Evolutionary conservation across 2,329 filamentous ascomycete species (phyloP), one percentile per base, ranked within the genome.

Genomic region (Colletotrichum tanaceti): DNA sequence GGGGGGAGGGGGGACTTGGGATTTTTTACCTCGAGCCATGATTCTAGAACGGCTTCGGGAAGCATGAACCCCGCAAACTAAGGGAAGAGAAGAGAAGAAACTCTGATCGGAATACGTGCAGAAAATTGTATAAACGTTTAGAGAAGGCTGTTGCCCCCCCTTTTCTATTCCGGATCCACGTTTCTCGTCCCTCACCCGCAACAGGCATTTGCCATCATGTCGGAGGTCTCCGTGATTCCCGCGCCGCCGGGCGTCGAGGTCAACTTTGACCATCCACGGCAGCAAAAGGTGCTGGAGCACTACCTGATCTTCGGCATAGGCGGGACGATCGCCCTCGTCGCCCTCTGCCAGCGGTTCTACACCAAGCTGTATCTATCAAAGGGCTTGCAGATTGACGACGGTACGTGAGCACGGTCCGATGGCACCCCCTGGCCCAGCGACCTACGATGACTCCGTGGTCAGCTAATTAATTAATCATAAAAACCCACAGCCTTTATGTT

Each of bases 301-400:
- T 75, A 74, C 50, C 18, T 71, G 13, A 43, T 74, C 7, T 72
- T 71, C 32, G 73, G 68, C 22, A 57, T 73, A 20, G 61, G 70
- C 11, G 69, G 69, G 1, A 46, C 58, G 0, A 63, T 75, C 5
- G 71, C 73, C 1, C 52, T 70, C 0, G 41, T 73, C 2, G 58
- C 70, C 13, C 11, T 75, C 18, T 3, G 53, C 5, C 74, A 75
- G 47, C 59, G 73, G 13, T 63, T 73, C 1, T 75, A 74, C 57
- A 78, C 76, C 3, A 78, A 77, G 60, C 50, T 77, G 0, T 76
- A 62, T 32, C 53, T 75, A 10, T 65, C 71, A 2, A 72, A 69
- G 14, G 73, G 73, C 9, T 49, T 75, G 1, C 62, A 71, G 6
- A 18, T 73, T 5, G 73, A 75, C 18, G 74, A 75, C 64, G 65